phyloP scores from a whole-genome alignment of 805 yeast genomes.

The Candida endomychidarum region DNA sequence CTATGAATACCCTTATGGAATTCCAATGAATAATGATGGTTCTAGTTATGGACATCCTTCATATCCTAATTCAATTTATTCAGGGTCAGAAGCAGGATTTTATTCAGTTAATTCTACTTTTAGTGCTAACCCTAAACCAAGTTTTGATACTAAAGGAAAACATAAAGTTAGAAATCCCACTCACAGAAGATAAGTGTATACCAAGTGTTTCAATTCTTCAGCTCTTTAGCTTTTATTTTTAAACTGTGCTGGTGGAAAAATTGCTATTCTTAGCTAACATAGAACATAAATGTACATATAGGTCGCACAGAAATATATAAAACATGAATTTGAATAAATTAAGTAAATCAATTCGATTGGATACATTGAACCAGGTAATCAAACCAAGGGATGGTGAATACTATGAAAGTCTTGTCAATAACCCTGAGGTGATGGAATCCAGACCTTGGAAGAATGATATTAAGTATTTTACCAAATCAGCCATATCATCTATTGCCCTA shows the following conservation, averaged over 20 bases:
- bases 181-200: not conserved
- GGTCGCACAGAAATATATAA: not conserved
- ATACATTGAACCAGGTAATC: conserved; percentile 3
- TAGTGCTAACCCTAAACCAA: not conserved
- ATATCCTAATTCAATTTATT: conserved; percentile 1
- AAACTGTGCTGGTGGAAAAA: no score
- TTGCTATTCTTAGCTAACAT: no score
- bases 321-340: conserved; percentile 10
- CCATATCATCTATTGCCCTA: conserved; percentile 69
- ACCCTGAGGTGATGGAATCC: conserved; percentile 10
- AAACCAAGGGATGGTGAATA: conserved; percentile 11
- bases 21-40: not conserved
- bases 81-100: conserved; percentile 2
- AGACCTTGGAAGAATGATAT: conserved; percentile 60
- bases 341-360: conserved; percentile 7
- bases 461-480: conserved; percentile 58
- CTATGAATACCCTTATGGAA: not conserved
- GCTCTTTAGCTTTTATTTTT: no score
- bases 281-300: no score
- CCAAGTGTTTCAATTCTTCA: conserved; percentile 3
- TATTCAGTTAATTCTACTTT: conserved; percentile 4
- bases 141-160: not conserved
- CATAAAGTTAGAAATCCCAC: not conserved
- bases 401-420: conserved; percentile 6
- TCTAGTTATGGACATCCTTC: conserved; percentile 1